Evolutionary conservation across 164 flowering plant species (phyloP), one percentile per base, ranked within the genome.

Genomic region (Annona cherimola): DNA sequence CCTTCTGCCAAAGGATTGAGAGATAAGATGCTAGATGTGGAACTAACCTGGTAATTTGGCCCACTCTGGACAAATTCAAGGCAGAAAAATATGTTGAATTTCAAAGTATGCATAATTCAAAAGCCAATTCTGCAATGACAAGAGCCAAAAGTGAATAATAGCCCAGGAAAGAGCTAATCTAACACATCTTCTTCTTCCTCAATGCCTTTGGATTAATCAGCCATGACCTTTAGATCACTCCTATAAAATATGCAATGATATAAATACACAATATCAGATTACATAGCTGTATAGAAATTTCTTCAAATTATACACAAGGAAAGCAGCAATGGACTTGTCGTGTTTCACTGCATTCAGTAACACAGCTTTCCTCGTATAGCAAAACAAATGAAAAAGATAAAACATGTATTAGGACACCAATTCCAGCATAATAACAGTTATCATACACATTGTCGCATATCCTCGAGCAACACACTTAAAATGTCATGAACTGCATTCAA

Each of bases 401-500:
- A 4, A 20, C 18, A 66, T n/a, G 69, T 44, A 45, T 42, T 43
- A 35, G 8, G 19, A 65, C 45, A 66, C 35, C 44, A 26, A 14
- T 20, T 39, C n/a, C 18, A 44, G 6, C 20, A 2, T 5, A 66
- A 41, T 43, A 66, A 19, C 11, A 44, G 20, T 66, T 66, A 45
- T 45, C 5, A 43, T 35, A 42, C 44, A 40, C 26, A 9, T 63
- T 35, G 18, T 35, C 54, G 11, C 26, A 68, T 26, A 45, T 63
- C 67, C 46, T 59, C 42, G 42, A 20, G 61, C 12, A 9, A 18
- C 61, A 59, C 41, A 41, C 63, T 26, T 26, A 18, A 42, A 60
- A n/a, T 16, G 60, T 81, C 80, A 83, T 45, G 76, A 74, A 79
- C 84, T 83, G 79, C 79, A 77, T 66, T 86, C 89, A 70, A 67